Base-by-base conservation (phyloP, 805 yeast genomes). In the Barnettozyma sucrosica region DNA sequence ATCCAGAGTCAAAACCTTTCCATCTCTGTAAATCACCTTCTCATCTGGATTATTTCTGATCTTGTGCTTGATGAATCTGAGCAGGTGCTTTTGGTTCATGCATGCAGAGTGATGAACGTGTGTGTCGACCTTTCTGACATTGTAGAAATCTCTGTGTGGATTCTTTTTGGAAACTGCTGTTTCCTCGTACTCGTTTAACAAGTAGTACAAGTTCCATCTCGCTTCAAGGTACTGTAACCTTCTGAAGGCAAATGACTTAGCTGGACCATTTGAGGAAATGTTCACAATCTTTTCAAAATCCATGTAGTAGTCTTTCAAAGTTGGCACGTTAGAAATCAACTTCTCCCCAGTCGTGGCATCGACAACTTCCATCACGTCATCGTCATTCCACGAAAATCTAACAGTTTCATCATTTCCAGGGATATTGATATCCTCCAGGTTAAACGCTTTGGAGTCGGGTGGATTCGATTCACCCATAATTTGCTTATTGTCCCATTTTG, bases 71-170 rank as follows among this genome's bases (percentile, higher is more conserved):
- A 93, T 93, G 66, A 88, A 93, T 59, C 99, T 83, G 55, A 93
- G 72, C 58, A 93, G 71, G 69, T 93, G 99, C 67, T 93, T 93
- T 69, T 93, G 99, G 62, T 95, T 95, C 98, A 95, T 95, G 66
- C 97, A 90, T 10, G 99, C 99, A 9, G 97, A 87, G 65, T 95
- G 99, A 65, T 93, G 99, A 58, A 93, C 96, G 74, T 93, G 99
- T 18, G 98, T 93, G 63, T 92, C 99, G 34, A 93, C 97, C 65
- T 92, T 92, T 69, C 98, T 80, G 39, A 89, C 96, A 61, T 92
- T 92, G 69, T 92, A 92, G 63, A 92, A 93, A 66, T 92, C 99
- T 66, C 99, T 81, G 65, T 93, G 99, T 5, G 98, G 98, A 55
- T 90, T 90, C 51, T 81, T 79, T 67, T 93, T 93, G 9, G 95